These are phyloP conservation scores for Xylaria venustula DNA, from an alignment of 495 filamentous ascomycete species.

Conservation along the genomic window DNA sequence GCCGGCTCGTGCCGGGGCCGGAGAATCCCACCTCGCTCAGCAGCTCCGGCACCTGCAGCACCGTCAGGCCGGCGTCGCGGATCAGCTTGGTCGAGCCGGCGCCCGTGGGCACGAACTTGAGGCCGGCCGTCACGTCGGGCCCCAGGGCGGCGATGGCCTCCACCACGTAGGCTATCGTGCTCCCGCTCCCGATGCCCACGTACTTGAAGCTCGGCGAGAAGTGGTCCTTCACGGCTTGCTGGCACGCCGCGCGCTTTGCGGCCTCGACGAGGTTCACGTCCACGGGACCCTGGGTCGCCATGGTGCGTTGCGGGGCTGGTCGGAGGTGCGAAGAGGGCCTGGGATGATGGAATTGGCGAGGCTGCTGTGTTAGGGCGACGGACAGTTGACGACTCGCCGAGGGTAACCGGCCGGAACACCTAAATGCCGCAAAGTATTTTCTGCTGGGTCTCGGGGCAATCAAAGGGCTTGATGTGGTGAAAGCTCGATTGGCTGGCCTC, in stretches of 20 bases:
- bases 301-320: constrained; percentile 8
- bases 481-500: background rate
- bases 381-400: background rate
- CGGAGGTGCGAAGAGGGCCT: background rate
- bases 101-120: constrained; percentile 87
- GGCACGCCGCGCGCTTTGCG: constrained; percentile 82
- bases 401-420: background rate
- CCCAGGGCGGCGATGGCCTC: constrained; percentile 81
- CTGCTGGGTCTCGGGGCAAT: background rate
- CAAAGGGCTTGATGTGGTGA: background rate
- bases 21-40: constrained; percentile 28
- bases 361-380: background rate
- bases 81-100: constrained; percentile 87
- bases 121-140: constrained; percentile 55
- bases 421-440: constrained; percentile 8
- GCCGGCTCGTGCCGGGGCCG: constrained; percentile 19
- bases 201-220: constrained; percentile 68
- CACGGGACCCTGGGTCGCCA: constrained; percentile 16
- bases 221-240: constrained; percentile 79
- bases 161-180: constrained; percentile 92
- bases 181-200: constrained; percentile 91
- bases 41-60: constrained; percentile 62
- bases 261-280: constrained; percentile 58
- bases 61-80: constrained; percentile 67
- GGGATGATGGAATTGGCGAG: background rate